phyloP scores from a whole-genome alignment of 805 yeast species.

The Lipomyces yamanashiensis region DNA sequence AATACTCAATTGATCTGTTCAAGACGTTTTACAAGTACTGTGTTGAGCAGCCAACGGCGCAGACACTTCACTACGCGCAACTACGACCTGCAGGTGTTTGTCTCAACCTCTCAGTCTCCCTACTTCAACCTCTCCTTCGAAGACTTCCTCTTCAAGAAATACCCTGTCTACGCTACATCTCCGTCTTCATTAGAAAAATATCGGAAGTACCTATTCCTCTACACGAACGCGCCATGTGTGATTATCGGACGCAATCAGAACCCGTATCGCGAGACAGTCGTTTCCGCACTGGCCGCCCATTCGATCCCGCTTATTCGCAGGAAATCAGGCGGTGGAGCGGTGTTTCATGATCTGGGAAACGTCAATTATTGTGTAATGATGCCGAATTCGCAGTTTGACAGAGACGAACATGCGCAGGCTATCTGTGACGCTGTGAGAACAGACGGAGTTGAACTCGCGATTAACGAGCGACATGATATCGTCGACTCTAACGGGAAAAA shows the following conservation, averaged over 20 bases:
- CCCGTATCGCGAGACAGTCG: slow-evolving; percentile 84
- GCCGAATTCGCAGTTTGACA: slow-evolving; percentile 64
- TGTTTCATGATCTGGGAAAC: slow-evolving; percentile 90
- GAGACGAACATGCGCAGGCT: slow-evolving; percentile 56
- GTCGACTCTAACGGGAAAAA: slow-evolving; percentile 56
- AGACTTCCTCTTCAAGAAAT: slow-evolving; percentile 68
- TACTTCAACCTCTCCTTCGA: slow-evolving; percentile 80
- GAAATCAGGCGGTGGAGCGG: slow-evolving; percentile 94
- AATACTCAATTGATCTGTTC: background rate
- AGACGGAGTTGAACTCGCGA: slow-evolving; percentile 45
- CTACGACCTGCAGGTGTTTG: slow-evolving; percentile 55
- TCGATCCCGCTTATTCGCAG: slow-evolving; percentile 75
- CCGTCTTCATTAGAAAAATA: background rate
- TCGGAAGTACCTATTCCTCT: slow-evolving; percentile 65
- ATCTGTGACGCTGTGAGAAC: slow-evolving; percentile 49
- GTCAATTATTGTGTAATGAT: slow-evolving; percentile 83
- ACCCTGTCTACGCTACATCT: slow-evolving; percentile 39
- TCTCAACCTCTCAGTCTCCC: slow-evolving; percentile 68
- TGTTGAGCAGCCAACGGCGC: too few relatives aligned
- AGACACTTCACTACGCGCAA: background rate
- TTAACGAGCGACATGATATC: slow-evolving; percentile 84
- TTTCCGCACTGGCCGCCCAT: slow-evolving; percentile 56
- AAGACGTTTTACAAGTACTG: background rate
- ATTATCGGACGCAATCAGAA: slow-evolving; percentile 96
- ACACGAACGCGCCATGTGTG: slow-evolving; percentile 81